Evolutionary conservation across 805 yeast genomes (phyloP), one percentile per base, ranked within the genome.

Genomic region (Kuraishia ogatae): DNA sequence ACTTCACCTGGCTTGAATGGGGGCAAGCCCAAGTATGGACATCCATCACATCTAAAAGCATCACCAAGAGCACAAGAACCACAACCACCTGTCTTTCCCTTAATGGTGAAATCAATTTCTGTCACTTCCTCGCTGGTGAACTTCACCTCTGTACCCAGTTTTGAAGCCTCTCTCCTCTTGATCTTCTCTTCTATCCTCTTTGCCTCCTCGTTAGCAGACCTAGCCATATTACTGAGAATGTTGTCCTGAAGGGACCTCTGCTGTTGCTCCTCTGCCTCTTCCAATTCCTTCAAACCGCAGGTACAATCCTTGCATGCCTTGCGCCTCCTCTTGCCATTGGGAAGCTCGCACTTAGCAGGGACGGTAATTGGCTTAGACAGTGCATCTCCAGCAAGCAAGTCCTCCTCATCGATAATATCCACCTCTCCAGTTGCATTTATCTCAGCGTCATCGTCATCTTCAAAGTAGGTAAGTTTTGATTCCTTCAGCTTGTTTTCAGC

Each of bases 261-360:
- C 61, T 64, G 66, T 60, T 55, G 66, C 57, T 64, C 82, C 77
- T 82, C 89, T 53, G 71, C 74, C 57, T 87, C 92, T 72, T 94
- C 97, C 54, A 79, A 71, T 68, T 94, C 99, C 62, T 87, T 91
- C 60, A 94, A 77, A 6, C 99, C 99, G 75, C 99, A 94, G 0
- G 97, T 87, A 71, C 99, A 94, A 71, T 94, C 97, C 72, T 92
- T 94, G 75, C 99, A 94, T 0, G 99, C 99, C 72, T 85, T 90
- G 74, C 93, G 83, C 67, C 96, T 80, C 71, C 79, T 81, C 61
- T 78, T 80, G 43, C 82, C 83, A 50, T 48, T 53, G 19, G 76
- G 71, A 56, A 71, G 64, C 60, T 78, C 81, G 65, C 89, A 83
- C 60, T 78, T 76, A 51, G 78, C 75, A 17, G 94, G 93, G 29